These are phyloP conservation scores for Globisporangium cystogenes DNA, from an alignment of 352 stramenopile genomes.

Conservation along the genomic window DNA sequence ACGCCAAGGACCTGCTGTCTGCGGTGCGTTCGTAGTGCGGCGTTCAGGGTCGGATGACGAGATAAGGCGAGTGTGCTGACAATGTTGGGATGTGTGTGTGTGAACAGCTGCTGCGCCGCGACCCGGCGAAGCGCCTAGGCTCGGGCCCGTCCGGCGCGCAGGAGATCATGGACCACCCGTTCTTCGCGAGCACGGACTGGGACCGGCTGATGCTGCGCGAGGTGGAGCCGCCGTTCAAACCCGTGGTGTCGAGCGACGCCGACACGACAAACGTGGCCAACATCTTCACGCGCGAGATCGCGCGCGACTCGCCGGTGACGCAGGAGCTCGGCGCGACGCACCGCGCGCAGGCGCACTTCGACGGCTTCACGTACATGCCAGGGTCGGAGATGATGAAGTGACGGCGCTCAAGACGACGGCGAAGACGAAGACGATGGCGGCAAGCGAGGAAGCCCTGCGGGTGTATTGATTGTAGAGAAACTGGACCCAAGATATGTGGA, in stretches of 20 bases:
- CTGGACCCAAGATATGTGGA: background rate
- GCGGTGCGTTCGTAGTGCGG: conserved; percentile 22
- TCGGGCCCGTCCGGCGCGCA: conserved; percentile 77
- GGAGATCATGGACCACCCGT: conserved; percentile 88
- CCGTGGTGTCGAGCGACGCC: conserved; percentile 74
- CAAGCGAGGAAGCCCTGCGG: background rate
- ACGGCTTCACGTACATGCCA: conserved; percentile 92
- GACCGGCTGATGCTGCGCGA: conserved; percentile 77
- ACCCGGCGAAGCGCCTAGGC: conserved; percentile 79
- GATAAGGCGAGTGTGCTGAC: background rate
- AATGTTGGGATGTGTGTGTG: background rate
- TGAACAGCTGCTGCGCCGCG: conserved; percentile 60
- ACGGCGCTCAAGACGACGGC: background rate
- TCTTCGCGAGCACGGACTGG: conserved; percentile 85
- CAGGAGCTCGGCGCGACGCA: conserved; percentile 81
- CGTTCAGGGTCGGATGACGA: background rate
- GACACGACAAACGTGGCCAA: conserved; percentile 86
- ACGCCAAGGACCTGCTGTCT: conserved; percentile 81
- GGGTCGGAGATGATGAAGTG: conserved; percentile 44
- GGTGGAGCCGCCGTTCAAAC: conserved; percentile 85
- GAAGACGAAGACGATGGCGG: too few species aligned
- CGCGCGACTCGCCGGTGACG: conserved; percentile 85
- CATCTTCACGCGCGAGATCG: conserved; percentile 82
- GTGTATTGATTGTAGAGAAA: conserved; percentile 2
- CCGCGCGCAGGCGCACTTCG: conserved; percentile 85